Conservation (phyloP, 768 basidiomycete genomes). For the Suillus ampliporus region DNA sequence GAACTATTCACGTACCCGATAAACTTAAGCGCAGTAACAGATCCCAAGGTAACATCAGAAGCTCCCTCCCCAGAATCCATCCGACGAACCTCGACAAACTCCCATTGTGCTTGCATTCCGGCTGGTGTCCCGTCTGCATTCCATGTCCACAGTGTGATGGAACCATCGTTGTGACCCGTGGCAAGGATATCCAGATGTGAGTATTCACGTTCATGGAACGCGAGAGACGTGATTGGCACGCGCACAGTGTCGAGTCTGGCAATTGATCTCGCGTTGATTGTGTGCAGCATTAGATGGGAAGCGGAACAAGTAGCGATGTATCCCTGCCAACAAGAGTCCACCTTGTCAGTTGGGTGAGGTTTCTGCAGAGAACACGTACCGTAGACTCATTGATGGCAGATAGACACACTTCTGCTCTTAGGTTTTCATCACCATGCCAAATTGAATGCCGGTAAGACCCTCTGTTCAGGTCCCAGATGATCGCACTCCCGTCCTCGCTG, state of each 20-base stretch:
- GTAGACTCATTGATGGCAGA: conserved; percentile 87
- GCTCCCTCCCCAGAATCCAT: conserved; percentile 58
- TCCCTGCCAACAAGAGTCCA: conserved; percentile 56
- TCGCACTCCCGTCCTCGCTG: conserved; percentile 84
- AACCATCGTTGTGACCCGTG: conserved; percentile 76
- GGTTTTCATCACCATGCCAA: conserved; percentile 58
- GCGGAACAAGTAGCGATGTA: conserved; percentile 86
- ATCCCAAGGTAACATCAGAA: conserved; percentile 50
- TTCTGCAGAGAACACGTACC: conserved; percentile 48
- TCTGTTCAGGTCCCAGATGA: conserved; percentile 89
- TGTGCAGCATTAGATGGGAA: conserved; percentile 76
- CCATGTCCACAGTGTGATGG: conserved; percentile 85
- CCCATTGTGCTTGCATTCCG: conserved; percentile 73
- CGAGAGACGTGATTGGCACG: conserved; percentile 72
- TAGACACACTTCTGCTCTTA: conserved; percentile 55
- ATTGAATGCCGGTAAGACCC: conserved; percentile 83
- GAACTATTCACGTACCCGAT: conserved; percentile 59
- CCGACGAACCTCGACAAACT: conserved; percentile 70
- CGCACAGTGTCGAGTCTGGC: conserved; percentile 60
- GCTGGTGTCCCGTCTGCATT: conserved; percentile 74
- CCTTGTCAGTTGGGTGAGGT: not conserved
- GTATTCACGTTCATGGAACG: conserved; percentile 91
- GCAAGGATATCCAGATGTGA: conserved; percentile 80
- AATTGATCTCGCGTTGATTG: conserved; percentile 84
- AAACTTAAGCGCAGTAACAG: conserved; percentile 82